Evolutionary conservation across 164 flowering plant species (phyloP).

Genomic region (grape (Vitis vinifera)): ASM3070453v1 NC_081811.1:6294001-6294500

Average conservation of each 20-base stretch:
- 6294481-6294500: too few relatives aligned
- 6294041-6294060: background rate
- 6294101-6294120: constrained; percentile 56
- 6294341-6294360: background rate
- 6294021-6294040: constrained; percentile 7
- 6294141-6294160: constrained; percentile 59
- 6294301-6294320: background rate
- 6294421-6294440: too few relatives aligned
- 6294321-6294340: background rate
- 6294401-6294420: too few relatives aligned
- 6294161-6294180: constrained; percentile 60
- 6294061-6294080: constrained; percentile 56
- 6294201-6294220: constrained; percentile 57
- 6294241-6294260: constrained; percentile 48
- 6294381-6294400: background rate
- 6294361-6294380: background rate
- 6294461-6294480: too few relatives aligned
- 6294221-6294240: constrained; percentile 70
- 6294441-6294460: too few relatives aligned
- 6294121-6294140: constrained; percentile 76
- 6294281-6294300: constrained; percentile 3
- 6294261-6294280: constrained; percentile 75
- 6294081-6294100: constrained; percentile 43
- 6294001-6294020: constrained; percentile 1
- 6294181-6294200: constrained; percentile 70